Evolutionary conservation across 2,329 filamentous ascomycete species (phyloP).

Genomic region (Sclerotinia minor): DNA sequence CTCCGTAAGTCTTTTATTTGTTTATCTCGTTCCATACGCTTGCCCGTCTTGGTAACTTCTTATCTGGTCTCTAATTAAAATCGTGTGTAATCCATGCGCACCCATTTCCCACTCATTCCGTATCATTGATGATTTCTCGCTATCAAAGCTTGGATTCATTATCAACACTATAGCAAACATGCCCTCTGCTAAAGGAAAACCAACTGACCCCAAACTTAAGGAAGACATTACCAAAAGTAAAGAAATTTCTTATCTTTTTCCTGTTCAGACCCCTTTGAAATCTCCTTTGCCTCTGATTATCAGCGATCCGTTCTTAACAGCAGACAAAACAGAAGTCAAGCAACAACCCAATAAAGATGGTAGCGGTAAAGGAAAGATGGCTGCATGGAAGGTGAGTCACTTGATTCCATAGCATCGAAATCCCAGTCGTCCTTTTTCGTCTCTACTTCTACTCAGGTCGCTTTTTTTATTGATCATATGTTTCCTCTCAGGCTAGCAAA

Average conservation of each 20-base stretch:
- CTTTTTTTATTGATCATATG: background rate
- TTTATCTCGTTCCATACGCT: background rate
- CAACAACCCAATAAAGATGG: constrained; percentile 26
- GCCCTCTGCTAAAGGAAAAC: constrained; percentile 48
- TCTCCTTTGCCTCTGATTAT: background rate
- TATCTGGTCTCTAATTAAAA: background rate
- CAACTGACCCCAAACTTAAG: constrained; percentile 47
- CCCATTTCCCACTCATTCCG: background rate
- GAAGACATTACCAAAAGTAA: constrained; percentile 48
- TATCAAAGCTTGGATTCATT: background rate
- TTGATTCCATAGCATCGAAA: background rate
- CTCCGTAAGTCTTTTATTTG: no score
- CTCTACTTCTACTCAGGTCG: background rate
- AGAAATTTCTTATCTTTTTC: constrained; percentile 8
- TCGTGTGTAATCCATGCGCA: background rate
- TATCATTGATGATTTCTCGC: background rate
- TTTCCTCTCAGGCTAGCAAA: constrained; percentile 43
- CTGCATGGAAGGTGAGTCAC: constrained; percentile 47
- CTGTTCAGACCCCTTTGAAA: background rate
- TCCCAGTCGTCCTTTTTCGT: background rate
- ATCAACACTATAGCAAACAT: constrained; percentile 35
- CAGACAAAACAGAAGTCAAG: background rate
- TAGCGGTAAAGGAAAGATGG: constrained; percentile 48
- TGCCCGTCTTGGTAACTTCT: background rate
- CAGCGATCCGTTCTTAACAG: constrained; percentile 7